phyloP scores from a whole-genome alignment of 257 asterid species.

The Solanum bulbocastanum region DNA sequence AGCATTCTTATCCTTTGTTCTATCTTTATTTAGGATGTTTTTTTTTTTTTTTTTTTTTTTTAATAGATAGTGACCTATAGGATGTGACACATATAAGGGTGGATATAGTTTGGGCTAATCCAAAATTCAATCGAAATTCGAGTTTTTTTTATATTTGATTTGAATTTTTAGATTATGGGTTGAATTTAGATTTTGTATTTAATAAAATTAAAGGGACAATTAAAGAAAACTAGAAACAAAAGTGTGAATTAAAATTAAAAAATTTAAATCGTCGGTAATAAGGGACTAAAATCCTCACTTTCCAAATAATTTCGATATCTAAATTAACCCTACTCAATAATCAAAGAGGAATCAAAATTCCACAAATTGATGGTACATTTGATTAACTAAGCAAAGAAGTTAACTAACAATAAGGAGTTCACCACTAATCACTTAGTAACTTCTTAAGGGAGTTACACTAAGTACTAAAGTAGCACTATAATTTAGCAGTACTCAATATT shows the following conservation, averaged over 20 bases:
- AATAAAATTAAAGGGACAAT: too few relatives aligned
- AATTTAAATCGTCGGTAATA: too few relatives aligned
- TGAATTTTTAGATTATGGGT: not conserved
- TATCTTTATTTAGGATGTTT: not conserved
- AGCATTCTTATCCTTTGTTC: not conserved
- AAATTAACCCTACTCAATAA: not conserved
- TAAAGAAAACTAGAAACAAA: too few relatives aligned
- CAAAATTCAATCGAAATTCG: too few relatives aligned
- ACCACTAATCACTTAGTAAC: not conserved
- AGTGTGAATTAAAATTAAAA: too few relatives aligned
- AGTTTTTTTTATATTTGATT: too few relatives aligned
- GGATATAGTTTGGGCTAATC: too few relatives aligned
- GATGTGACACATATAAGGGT: not conserved
- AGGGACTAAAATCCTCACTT: not conserved
- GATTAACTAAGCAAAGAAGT: not conserved
- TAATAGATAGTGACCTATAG: not conserved
- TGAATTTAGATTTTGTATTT: not conserved
- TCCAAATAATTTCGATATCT: not conserved
- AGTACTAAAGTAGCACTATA: not conserved
- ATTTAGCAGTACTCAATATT: not conserved
- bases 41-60: too few relatives aligned
- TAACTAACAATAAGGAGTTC: too few relatives aligned
- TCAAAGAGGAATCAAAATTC: too few relatives aligned
- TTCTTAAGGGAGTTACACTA: not conserved
- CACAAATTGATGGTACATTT: too few relatives aligned